Conservation (phyloP, 2,329 filamentous ascomycete species). For the Pyricularia sp. region DNA sequence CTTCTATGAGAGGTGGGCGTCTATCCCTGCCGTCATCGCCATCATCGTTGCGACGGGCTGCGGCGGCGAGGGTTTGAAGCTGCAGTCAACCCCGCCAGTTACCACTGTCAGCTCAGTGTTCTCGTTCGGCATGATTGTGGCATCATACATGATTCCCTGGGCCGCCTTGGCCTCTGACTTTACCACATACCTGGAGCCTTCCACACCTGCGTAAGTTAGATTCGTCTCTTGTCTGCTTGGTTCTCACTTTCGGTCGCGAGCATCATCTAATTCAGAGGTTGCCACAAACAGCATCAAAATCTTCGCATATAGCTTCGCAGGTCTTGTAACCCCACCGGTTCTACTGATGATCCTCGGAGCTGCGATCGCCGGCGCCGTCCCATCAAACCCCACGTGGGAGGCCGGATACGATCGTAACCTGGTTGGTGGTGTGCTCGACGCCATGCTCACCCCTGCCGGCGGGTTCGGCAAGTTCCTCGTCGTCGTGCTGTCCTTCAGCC, state of each 20-base stretch:
- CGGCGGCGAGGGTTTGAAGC: slow-evolving; percentile 9
- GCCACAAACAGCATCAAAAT: slow-evolving; percentile 18
- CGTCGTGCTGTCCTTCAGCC: slow-evolving; percentile 45
- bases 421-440: slow-evolving; percentile 49
- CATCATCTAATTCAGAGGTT: background rate
- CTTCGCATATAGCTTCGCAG: slow-evolving; percentile 47
- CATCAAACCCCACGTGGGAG: slow-evolving; percentile 43
- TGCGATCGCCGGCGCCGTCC: slow-evolving; percentile 52
- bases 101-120: slow-evolving; percentile 36
- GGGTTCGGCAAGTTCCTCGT: slow-evolving; percentile 55
- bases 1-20: slow-evolving; percentile 12
- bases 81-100: slow-evolving; percentile 19
- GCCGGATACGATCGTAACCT: slow-evolving; percentile 41
- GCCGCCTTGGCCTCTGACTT: slow-evolving; percentile 50
- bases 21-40: slow-evolving; percentile 11
- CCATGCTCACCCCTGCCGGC: slow-evolving; percentile 47
- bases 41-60: slow-evolving; percentile 11
- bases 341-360: slow-evolving; percentile 54
- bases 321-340: slow-evolving; percentile 44
- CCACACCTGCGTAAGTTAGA: slow-evolving; percentile 5
- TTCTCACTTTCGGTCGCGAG: background rate
- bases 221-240: background rate
- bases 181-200: slow-evolving; percentile 49
- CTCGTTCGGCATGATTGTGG: slow-evolving; percentile 51
- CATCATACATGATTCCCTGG: slow-evolving; percentile 56